Base-by-base conservation (phyloP, 1,284 basidiomycete species). In the Fomitiporia mediterranea region DNA sequence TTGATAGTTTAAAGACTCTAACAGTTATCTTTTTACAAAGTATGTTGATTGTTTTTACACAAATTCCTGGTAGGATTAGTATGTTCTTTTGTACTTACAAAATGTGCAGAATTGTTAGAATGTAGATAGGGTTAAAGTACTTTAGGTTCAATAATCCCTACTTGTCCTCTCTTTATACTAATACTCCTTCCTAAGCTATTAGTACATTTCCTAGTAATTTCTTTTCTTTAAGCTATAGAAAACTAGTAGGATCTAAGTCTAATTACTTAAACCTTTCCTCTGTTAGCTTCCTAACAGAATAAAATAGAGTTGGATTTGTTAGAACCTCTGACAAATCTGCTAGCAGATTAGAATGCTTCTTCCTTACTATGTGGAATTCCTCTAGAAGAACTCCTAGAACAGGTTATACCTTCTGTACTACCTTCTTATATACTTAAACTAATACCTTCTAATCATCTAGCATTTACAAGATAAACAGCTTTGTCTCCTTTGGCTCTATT, bases 41-140 rank as follows among this genome's bases (percentile, higher is more conserved):
- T 0, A 73, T 32, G 0, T 69, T 62, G 4, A 71, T 64, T 0
- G 75, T 69, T 49, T 73, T 56, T 0, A 69, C 64, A 17, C 61
- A 19, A 2, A 74, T 70, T 17, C 71, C 71, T 1, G 69, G 69
- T 0, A 71, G 69, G 17, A 75, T 74, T 0, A 69, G 71, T 42
- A 75, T 72, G 44, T 71, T 71, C 17, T 62, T 63, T 28, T 64
- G 63, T 21, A 58, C 61, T 73, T 73, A 75, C 1, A 72, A 70
- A 0, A 57, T 62, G 53, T 75, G 70, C 21, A 61, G 61, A 5
- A 75, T 60, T 0, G 65, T 67, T 1, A 71, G 68, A 40, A 72
- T 70, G 2, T 68, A 67, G 51, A 69, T 69, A 9, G 63, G 66
- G 0, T 66, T 60, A 61, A 75, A 75, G 55, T 73, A 75, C 8